phyloP scores from a whole-genome alignment of 2,329 filamentous ascomycete genomes.

The Botrytis deweyae region DNA sequence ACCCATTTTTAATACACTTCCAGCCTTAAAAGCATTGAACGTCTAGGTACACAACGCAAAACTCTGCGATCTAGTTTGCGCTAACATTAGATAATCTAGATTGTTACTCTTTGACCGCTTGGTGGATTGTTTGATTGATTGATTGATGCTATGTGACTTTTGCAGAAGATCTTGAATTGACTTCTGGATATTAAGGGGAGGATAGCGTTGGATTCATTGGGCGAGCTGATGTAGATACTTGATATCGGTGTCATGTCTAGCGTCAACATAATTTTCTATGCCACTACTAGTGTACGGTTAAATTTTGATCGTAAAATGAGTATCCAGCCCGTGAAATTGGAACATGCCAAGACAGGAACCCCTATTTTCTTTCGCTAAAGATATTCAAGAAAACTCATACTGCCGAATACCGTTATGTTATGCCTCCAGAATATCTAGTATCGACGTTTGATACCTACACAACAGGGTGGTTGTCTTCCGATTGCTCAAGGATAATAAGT shows the following conservation, averaged over 20 bases:
- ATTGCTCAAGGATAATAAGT: not conserved
- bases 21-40: not conserved
- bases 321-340: not conserved
- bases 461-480: accelerated
- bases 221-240: not conserved
- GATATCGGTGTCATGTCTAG: not conserved
- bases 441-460: accelerated
- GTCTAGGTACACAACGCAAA: too few relatives aligned
- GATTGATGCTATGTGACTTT: not conserved
- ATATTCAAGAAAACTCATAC: not conserved
- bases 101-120: not conserved
- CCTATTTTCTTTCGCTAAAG: not conserved
- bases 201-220: too few relatives aligned
- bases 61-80: not conserved
- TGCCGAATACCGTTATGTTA: not conserved
- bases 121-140: not conserved
- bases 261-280: too few relatives aligned
- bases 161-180: accelerated
- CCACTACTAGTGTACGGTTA: not conserved
- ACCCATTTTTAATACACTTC: not conserved
- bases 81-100: not conserved
- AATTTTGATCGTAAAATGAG: not conserved
- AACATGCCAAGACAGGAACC: not conserved
- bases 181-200: accelerated
- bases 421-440: accelerated